Base-by-base conservation (phyloP, 805 yeast species). In the Metschnikowia shivogae region DNA sequence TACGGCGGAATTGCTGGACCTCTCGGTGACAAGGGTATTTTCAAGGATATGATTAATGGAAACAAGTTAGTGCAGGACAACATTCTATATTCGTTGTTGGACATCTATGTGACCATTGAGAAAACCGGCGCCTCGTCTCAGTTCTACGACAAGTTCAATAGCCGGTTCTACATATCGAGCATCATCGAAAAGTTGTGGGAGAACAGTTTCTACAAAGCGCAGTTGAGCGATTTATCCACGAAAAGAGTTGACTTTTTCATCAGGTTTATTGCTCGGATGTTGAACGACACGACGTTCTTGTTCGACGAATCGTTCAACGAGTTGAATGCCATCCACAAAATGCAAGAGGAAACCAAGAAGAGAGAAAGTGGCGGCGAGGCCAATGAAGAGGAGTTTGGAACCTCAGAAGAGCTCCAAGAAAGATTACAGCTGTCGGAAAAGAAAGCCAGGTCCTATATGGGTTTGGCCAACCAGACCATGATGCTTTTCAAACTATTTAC, bases 51-150 rank as follows among this genome's bases (percentile, higher is more conserved):
- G 6, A 81, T 89, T 63, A 81, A 76, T 55, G 68, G 80, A 9
- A 82, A 89, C 56, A 74, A 77, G 43, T 57, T 84, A 19, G 84
- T 89, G 2, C 66, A 70, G 27, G 71, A 81, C 32, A 81, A 89
- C 61, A 61, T 93, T 50, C 70, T 93, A 46, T 89, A 87, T 57
- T 86, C 96, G 0, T 73, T 93, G 45, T 75, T 93, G 65, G 95
- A 89, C 56, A 86, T 89, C 50, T 93, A 92, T 63, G 96, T 93
- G 30, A 88, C 87, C 74, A 90, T 92, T 41, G 99, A 93, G 63
- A 89, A 87, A 58, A 93, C 99, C 0, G 99, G 99, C 8, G 85
- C 97, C 1, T 83, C 92, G 6, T 82, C 95, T 0, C 98, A 93
- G 65, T 93, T 92, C 61, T 92, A 92, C 63, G 99, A 93, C 64